Evolutionary conservation across 2,329 filamentous ascomycete species (phyloP), one percentile per base, ranked within the genome.

Genomic region (Pestalotiopsis fici): DNA sequence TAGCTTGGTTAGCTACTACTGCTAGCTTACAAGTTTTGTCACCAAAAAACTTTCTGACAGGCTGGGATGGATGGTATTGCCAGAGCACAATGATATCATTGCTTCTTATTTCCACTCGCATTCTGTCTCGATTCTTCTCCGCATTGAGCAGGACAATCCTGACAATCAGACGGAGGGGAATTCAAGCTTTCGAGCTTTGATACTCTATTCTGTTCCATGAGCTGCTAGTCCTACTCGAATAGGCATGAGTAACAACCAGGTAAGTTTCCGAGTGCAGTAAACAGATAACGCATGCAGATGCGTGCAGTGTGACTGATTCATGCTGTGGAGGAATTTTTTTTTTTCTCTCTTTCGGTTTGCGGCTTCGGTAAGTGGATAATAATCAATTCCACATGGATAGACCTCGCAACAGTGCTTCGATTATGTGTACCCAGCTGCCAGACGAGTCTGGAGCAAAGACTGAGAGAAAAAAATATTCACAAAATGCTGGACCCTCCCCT

Each of bases 51-150:
- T 39, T 12, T 64, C 27, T 64, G 61, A 31, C 47, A 55, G 61
- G 43, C 43, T 61, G 11, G 59, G 59, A 31, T 23, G 37, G 21
- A 64, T 64, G 27, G 35, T 18, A 11, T 63, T 28, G 18, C 47
- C 31, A 63, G 35, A 23, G 21, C 12, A 55, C 23, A 23, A 64
- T 64, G 61, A 64, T 54, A 55, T 64, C 61, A 63, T 39, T 37
- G 35, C 23, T 27, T 57, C 18, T 21, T 9, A 43, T 43, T 13
- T 43, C n/a, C n/a, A n/a, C n/a, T n/a, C n/a, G n/a, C 18, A 50
- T 50, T 25, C 12, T 59, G n/a, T 59, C 1, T 27, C 23, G 9
- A 15, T 12, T 27, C 12, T 28, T 31, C 23, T 27, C 25, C 25
- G 23, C 25, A 59, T 15, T 15, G 12, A 18, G n/a, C 55, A 59